Percentiles rank a stretch among this genome's conserved stretches.
phyloP scores from a whole-genome alignment of 2,329 filamentous ascomycete genomes.

The Calycina herbarum region DNA sequence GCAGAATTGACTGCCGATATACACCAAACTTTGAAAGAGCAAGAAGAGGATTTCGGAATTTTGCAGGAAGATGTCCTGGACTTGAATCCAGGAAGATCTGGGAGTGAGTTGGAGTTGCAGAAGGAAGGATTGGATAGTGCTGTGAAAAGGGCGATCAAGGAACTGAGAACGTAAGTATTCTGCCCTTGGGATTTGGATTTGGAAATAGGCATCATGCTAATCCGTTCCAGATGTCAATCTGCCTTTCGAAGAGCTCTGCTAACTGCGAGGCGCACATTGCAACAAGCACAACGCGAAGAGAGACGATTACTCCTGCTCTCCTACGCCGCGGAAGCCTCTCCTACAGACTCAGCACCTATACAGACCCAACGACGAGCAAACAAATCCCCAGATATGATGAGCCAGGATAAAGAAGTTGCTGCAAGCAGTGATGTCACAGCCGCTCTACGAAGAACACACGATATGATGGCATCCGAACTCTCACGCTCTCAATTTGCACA shows the following conservation, averaged over 20 bases:
- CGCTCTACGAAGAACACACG: slow-evolving; percentile 81
- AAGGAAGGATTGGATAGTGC: slow-evolving; percentile 66
- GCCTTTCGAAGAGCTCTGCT: slow-evolving; percentile 83
- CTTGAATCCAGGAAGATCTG: slow-evolving; percentile 52
- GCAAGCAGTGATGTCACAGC: slow-evolving; percentile 82
- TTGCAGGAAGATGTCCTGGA: slow-evolving; percentile 77
- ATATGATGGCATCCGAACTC: slow-evolving; percentile 82
- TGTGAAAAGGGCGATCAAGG: slow-evolving; percentile 64
- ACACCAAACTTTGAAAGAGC: slow-evolving; percentile 71
- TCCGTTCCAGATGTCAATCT: slow-evolving; percentile 35
- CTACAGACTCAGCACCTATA: slow-evolving; percentile 36
- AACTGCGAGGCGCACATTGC: slow-evolving; percentile 71
- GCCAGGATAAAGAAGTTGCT: slow-evolving; percentile 71
- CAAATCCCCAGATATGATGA: slow-evolving; percentile 36
- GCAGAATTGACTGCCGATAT: slow-evolving; percentile 80
- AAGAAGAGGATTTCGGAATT: slow-evolving; percentile 81
- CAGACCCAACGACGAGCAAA: slow-evolving; percentile 31
- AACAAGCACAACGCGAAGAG: slow-evolving; percentile 73
- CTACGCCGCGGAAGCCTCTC: slow-evolving; percentile 41
- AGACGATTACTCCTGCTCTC: slow-evolving; percentile 72
- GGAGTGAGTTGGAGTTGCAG: slow-evolving; percentile 59
- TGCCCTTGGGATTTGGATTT: slow-evolving; percentile 12
- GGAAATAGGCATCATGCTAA: not conserved
- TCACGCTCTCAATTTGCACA: slow-evolving; percentile 86
- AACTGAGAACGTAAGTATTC: slow-evolving; percentile 65